Conservation (phyloP, 2,329 filamentous ascomycete species). For the Ascocoryne sarcoides region DNA sequence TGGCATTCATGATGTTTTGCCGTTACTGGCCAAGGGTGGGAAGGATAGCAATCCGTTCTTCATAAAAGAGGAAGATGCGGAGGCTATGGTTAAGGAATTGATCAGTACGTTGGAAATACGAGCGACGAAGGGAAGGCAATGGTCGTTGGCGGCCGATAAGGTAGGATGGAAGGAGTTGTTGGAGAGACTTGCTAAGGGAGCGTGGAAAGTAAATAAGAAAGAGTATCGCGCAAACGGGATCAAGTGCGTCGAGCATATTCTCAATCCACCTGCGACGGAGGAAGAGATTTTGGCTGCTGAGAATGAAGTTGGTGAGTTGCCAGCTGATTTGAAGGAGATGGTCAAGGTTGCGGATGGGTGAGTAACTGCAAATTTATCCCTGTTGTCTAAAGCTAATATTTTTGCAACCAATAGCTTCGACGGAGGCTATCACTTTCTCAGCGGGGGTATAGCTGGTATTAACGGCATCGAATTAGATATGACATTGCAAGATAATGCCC, state of each 20-base stretch:
- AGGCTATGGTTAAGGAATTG: slow-evolving; percentile 4
- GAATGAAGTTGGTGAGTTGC: slow-evolving; percentile 5
- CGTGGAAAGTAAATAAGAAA: slow-evolving; percentile 9
- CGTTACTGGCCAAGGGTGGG: slow-evolving; percentile 7
- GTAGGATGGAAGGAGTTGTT: slow-evolving; percentile 11
- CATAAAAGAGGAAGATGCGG: slow-evolving; percentile 7
- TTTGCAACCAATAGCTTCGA: slow-evolving; percentile 7
- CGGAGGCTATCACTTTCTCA: slow-evolving; percentile 9
- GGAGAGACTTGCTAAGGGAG: slow-evolving; percentile 8
- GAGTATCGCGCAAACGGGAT: slow-evolving; percentile 6
- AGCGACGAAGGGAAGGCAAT: slow-evolving; percentile 7
- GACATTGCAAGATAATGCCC: too few species aligned
- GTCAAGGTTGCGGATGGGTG: slow-evolving; percentile 10
- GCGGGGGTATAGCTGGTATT: too few species aligned
- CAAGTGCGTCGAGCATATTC: slow-evolving; percentile 3
- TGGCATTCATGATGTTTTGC: slow-evolving; percentile 13
- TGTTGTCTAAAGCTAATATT: too few species aligned
- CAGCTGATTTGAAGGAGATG: slow-evolving; percentile 13
- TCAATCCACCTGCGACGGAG: slow-evolving; percentile 10
- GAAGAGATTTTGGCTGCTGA: slow-evolving; percentile 9
- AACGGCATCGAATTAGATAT: too few species aligned
- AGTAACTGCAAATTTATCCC: too few species aligned
- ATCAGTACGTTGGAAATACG: slow-evolving; percentile 4
- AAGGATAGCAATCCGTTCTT: slow-evolving; percentile 10
- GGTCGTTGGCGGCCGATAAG: slow-evolving; percentile 7